Base-by-base conservation (phyloP, 2,329 filamentous ascomycete species). In the Aciculosporium take region DNA sequence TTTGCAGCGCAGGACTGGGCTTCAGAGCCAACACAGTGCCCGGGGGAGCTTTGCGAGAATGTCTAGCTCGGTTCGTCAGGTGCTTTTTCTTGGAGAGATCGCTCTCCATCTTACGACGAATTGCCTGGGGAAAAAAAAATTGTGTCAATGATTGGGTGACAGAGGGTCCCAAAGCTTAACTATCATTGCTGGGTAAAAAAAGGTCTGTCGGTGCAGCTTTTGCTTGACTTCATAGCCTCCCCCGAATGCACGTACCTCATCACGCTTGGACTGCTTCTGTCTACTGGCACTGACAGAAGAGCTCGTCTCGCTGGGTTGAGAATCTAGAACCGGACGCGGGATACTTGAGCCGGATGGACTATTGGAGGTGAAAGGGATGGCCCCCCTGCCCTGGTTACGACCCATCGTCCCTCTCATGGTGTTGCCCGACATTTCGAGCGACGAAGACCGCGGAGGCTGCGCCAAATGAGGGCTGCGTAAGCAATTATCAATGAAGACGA, bases 51-150 rank as follows among this genome's bases (percentile, higher is more conserved):
- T 95, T 96, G 60, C 88, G 83, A 46, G 81, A 84, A 56, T 85
- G 84, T 51, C 87, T 79, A 51, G 87, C 81, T 53, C 87, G 81
- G 53, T 76, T 73, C 49, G 79, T 77, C 46, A 79, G 74, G 57
- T 86, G 77, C 67, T 87, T 94, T 77, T 96, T 96, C 71, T 96
- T 96, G 74, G 78, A 93, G 67, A 98, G 81, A 61, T 98, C 91
- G 57, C 76, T 89, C 70, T 98, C 91, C 71, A 98, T 82, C 70
- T 95, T 96, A 57, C 79, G 80, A 56, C 91, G 86, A 59, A 98
- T 96, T 40, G 91, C 91, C 91, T 96, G 58, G 49, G 37, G 39
- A 18, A 33, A 38, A 17, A 37, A 18, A 33, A 38, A 17, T 5
- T 20, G 30, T 41, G 41, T 49, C 41, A 43, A 25, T 15, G 23